Conservation (phyloP, 192 early-diverging fungal genomes). For the Coemansia sp. region DNA sequence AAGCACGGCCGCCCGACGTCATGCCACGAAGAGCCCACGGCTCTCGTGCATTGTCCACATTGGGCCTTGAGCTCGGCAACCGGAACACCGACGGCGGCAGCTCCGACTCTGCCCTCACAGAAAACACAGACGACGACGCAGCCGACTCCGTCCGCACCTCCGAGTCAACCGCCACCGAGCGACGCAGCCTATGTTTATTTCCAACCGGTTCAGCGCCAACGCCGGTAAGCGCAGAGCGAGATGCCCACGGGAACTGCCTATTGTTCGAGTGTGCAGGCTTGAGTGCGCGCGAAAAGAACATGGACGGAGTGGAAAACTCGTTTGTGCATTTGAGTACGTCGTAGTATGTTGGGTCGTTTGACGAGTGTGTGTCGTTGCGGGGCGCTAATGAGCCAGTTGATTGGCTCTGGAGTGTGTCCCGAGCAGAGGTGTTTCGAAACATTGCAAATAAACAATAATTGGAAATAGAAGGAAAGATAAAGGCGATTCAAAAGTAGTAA, state of each 20-base stretch:
- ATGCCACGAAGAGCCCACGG: slow-evolving; percentile 35
- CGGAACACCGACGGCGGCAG: slow-evolving; percentile 45
- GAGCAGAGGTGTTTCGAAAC: slow-evolving; percentile 24
- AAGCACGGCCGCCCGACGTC: slow-evolving; percentile 38
- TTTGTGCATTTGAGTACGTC: slow-evolving; percentile 47
- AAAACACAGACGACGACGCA: slow-evolving; percentile 22
- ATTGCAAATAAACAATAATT: slow-evolving; percentile 14
- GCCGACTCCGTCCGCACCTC: not conserved
- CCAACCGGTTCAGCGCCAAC: not conserved
- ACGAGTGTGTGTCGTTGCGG: not conserved
- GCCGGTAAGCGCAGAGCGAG: not conserved
- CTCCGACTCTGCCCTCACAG: slow-evolving; percentile 2
- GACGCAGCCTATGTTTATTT: slow-evolving; percentile 31
- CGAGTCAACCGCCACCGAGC: not conserved
- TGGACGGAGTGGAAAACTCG: slow-evolving; percentile 33
- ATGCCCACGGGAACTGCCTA: slow-evolving; percentile 31
- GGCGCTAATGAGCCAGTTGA: not conserved
- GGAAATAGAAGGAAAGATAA: not conserved
- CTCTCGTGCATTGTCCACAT: not conserved
- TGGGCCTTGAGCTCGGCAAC: slow-evolving; percentile 17
- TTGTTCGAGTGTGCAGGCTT: slow-evolving; percentile 26
- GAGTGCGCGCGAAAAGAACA: slow-evolving; percentile 28
- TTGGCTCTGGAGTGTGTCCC: slow-evolving; percentile 12
- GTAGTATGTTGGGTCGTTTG: slow-evolving; percentile 39
- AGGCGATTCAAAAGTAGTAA: too few species aligned